Evolutionary conservation across 305 asterid species (phyloP).

Genomic region (Fraxinus albicans): DNA sequence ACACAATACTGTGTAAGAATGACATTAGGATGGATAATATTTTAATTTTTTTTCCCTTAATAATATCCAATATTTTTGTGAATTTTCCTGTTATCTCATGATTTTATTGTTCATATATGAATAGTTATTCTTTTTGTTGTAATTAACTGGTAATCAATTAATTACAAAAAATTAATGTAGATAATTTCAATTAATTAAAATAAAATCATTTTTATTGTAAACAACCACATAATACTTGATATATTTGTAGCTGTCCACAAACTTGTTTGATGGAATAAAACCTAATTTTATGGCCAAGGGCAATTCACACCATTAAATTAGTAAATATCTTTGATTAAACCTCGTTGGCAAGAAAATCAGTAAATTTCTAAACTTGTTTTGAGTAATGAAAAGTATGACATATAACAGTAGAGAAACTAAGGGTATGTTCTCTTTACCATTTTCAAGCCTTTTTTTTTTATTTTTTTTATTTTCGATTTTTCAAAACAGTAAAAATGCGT

Average conservation of each 20-base stretch:
- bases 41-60: neutral
- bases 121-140: neutral
- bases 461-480: too few relatives aligned
- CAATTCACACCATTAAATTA: neutral
- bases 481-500: too few relatives aligned
- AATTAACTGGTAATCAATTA: neutral
- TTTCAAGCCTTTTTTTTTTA: too few relatives aligned
- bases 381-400: neutral
- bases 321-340: neutral
- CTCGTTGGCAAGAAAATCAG: neutral
- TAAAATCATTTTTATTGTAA: neutral
- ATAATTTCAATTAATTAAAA: neutral
- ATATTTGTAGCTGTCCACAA: neutral
- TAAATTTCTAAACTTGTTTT: neutral
- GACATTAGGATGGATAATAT: neutral
- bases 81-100: neutral
- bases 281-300: neutral
- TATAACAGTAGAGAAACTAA: neutral
- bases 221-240: neutral
- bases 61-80: neutral
- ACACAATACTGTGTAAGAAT: neutral
- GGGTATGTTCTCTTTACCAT: too few relatives aligned
- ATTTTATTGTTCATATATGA: neutral
- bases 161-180: neutral
- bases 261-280: too few relatives aligned